Evolutionary conservation across 2,329 filamentous ascomycete genomes (phyloP).

Genomic region (Colletotrichum plurivorum): DNA sequence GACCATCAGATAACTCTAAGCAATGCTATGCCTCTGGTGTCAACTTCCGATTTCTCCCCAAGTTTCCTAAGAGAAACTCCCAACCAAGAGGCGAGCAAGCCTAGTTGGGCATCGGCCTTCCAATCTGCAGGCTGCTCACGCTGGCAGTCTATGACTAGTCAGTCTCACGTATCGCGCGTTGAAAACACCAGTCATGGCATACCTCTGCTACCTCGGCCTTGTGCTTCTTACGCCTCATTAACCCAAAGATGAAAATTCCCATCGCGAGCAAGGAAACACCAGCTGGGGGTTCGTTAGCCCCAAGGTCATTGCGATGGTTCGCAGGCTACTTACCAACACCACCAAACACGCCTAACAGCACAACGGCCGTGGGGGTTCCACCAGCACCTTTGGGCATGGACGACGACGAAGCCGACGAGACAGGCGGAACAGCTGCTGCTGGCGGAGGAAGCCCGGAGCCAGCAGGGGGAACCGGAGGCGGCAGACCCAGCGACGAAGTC

Average conservation of each 20-base stretch:
- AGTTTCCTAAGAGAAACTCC: not conserved
- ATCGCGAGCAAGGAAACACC: constrained; percentile 35
- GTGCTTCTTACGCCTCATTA: constrained; percentile 27
- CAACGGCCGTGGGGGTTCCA: constrained; percentile 32
- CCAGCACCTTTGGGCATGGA: constrained; percentile 15
- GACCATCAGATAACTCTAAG: not conserved
- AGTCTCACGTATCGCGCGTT: not conserved
- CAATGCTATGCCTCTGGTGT: too few species aligned
- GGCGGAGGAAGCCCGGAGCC: constrained; percentile 17
- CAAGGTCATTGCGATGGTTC: too few species aligned
- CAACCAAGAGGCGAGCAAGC: not conserved
- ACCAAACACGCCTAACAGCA: constrained; percentile 32
- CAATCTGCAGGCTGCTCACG: constrained; percentile 32
- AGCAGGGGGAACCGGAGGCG: constrained; percentile 5
- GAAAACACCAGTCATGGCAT: not conserved
- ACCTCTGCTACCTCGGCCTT: constrained; percentile 21
- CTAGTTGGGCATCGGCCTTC: constrained; percentile 33
- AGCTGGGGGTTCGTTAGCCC: not conserved
- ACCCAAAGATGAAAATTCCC: constrained; percentile 31
- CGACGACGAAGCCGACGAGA: constrained; percentile 22
- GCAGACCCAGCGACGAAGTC: constrained; percentile 2
- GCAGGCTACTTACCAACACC: constrained; percentile 27
- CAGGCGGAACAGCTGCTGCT: not conserved
- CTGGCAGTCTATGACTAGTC: constrained; percentile 2
- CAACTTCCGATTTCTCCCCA: not conserved